A percentile compares a stretch with the other conserved stretches of the same genome.
These are phyloP conservation scores for Lipomyces spencermartinsiae DNA, from an alignment of 805 yeast genomes.

Conservation along the genomic window DNA sequence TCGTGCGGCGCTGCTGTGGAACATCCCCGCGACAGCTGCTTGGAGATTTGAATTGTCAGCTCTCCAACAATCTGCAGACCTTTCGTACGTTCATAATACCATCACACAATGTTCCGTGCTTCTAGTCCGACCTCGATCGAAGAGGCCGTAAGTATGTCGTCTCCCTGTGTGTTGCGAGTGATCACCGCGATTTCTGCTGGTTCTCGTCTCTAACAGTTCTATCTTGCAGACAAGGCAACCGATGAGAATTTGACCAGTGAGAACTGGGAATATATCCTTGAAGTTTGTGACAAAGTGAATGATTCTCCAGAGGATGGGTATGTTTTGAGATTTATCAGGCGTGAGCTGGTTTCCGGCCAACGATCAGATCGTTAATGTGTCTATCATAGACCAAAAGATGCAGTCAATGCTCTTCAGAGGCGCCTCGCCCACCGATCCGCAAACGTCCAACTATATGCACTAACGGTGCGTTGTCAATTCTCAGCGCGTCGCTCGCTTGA, in stretches of 20 bases:
- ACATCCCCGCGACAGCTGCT: not conserved
- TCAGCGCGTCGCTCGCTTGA: not conserved
- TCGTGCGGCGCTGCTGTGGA: not conserved
- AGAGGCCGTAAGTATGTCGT: conserved; percentile 35
- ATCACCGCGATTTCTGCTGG: not conserved
- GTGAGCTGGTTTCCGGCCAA: not conserved
- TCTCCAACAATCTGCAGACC: not conserved
- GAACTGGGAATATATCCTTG: conserved; percentile 69
- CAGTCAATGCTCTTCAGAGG: conserved; percentile 54
- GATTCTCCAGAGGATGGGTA: conserved; percentile 63
- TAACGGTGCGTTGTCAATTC: conserved; percentile 45
- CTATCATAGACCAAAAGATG: conserved; percentile 48
- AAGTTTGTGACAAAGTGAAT: conserved; percentile 69
- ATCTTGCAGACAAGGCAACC: conserved; percentile 58
- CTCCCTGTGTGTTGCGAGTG: not conserved
- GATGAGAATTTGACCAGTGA: conserved; percentile 67
- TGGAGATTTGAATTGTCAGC: not conserved
- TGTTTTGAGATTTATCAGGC: not conserved
- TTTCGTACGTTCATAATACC: not conserved
- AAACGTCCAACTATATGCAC: conserved; percentile 65
- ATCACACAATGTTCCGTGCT: conserved; percentile 30
- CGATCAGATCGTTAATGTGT: not conserved
- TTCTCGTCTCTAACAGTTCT: conserved; percentile 1
- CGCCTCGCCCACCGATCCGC: conserved; percentile 63
- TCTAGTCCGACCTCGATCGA: conserved; percentile 36